Conservation (phyloP, 768 basidiomycete genomes). For the Collybiopsis confluens region DNA sequence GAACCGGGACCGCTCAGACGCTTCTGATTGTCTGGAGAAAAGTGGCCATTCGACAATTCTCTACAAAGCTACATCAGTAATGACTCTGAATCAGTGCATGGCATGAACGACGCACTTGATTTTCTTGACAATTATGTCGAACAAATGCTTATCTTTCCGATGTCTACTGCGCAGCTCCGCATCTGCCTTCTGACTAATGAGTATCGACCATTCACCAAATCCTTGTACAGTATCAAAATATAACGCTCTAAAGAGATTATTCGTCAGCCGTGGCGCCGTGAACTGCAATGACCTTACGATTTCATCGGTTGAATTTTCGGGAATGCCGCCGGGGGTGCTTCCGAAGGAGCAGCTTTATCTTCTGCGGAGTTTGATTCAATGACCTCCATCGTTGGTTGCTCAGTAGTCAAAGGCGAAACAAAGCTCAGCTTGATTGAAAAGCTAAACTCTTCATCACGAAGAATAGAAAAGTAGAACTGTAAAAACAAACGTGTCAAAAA, state of each 20-base stretch:
- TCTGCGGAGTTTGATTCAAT: not conserved
- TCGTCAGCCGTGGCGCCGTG: not conserved
- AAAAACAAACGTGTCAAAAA: too few species aligned
- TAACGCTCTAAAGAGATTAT: slow-evolving; percentile 31
- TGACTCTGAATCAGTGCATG: not conserved
- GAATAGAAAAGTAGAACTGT: not conserved
- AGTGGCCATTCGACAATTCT: slow-evolving; percentile 65
- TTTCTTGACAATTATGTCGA: slow-evolving; percentile 59
- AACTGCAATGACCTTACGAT: slow-evolving; percentile 23
- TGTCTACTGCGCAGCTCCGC: slow-evolving; percentile 44
- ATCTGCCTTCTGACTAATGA: slow-evolving; percentile 49
- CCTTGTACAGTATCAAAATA: slow-evolving; percentile 56
- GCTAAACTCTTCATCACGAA: not conserved
- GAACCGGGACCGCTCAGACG: slow-evolving; percentile 38
- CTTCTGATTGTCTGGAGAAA: slow-evolving; percentile 68
- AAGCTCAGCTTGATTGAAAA: not conserved
- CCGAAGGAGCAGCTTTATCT: not conserved
- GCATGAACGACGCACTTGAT: slow-evolving; percentile 41
- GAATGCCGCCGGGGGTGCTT: slow-evolving; percentile 24
- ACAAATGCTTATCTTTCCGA: slow-evolving; percentile 39
- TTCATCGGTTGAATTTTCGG: slow-evolving; percentile 55
- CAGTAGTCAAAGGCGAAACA: not conserved
- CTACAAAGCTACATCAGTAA: slow-evolving; percentile 26
- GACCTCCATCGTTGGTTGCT: not conserved
- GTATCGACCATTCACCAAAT: slow-evolving; percentile 62